A percentile compares a stretch with the other conserved stretches of the same genome.
phyloP scores from a whole-genome alignment of 306 rosid genomes.

The Prunus davidiana region DNA sequence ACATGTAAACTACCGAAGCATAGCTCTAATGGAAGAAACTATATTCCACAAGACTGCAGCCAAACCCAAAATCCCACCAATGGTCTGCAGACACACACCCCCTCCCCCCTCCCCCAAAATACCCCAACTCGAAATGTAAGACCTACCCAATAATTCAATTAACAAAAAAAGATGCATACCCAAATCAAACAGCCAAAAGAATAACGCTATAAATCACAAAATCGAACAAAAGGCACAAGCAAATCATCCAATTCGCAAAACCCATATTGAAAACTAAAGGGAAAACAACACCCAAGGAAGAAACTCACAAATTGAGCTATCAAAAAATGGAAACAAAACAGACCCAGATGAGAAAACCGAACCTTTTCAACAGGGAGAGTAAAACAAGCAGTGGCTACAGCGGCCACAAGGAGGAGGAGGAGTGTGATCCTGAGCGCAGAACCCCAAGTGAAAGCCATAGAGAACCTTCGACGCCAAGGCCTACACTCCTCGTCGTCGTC shows the following conservation, averaged over 20 bases:
- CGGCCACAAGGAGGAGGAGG: constrained; percentile 61
- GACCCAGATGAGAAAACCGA: constrained; percentile 17
- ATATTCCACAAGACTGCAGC: background rate
- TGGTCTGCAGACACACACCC: background rate
- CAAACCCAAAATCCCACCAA: background rate
- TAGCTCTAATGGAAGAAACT: background rate
- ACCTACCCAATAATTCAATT: constrained; percentile 2
- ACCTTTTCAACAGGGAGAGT: constrained; percentile 93
- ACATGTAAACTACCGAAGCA: background rate
- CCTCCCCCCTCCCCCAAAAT: background rate
- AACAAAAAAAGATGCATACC: background rate
- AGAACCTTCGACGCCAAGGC: constrained; percentile 69
- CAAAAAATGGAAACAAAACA: constrained; percentile 8
- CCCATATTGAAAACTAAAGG: background rate
- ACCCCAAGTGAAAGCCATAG: constrained; percentile 66
- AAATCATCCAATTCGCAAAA: background rate
- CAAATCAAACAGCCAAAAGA: background rate
- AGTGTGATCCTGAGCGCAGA: constrained; percentile 68
- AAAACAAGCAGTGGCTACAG: constrained; percentile 59
- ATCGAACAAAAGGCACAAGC: background rate
- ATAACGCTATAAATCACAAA: background rate
- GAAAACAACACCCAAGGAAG: background rate
- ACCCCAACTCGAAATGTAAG: background rate
- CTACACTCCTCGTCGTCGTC: constrained; percentile 66
- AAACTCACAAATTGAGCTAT: background rate